phyloP scores from a whole-genome alignment of 2,329 filamentous ascomycete genomes.

The Cordyceps farinosa region DNA sequence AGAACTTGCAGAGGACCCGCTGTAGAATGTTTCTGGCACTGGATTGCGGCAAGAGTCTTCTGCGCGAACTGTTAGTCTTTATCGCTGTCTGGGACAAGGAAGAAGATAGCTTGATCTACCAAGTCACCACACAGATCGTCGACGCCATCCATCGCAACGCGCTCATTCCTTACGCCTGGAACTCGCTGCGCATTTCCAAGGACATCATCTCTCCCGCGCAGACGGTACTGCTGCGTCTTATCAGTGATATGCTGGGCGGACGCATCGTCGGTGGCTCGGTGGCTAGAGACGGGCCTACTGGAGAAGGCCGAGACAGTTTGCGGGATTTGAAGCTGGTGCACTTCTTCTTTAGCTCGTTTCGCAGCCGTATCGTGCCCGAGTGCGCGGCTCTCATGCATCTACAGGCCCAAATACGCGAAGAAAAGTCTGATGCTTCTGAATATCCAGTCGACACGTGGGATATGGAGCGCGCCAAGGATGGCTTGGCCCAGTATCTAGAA shows the following conservation, averaged over 20 bases:
- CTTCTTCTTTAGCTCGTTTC: conserved; percentile 89
- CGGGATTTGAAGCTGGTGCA: conserved; percentile 66
- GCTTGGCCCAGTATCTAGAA: conserved; percentile 88
- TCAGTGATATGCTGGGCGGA: conserved; percentile 80
- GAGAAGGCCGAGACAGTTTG: conserved; percentile 49
- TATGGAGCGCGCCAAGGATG: conserved; percentile 95
- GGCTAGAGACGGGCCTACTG: conserved; percentile 38
- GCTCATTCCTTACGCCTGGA: conserved; percentile 87
- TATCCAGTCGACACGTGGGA: conserved; percentile 96
- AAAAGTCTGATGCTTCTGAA: conserved; percentile 72
- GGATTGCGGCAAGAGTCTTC: conserved; percentile 83
- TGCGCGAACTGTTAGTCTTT: conserved; percentile 89
- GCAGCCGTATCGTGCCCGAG: conserved; percentile 87
- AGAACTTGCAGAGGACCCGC: conserved; percentile 84
- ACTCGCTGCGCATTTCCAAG: conserved; percentile 85
- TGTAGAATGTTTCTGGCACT: conserved; percentile 87
- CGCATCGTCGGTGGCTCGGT: conserved; percentile 40
- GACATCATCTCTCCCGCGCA: conserved; percentile 96
- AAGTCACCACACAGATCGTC: conserved; percentile 94
- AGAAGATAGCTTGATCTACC: conserved; percentile 91
- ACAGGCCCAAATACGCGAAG: conserved; percentile 82
- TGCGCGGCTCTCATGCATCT: conserved; percentile 92
- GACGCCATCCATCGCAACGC: conserved; percentile 88
- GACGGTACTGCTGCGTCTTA: conserved; percentile 83
- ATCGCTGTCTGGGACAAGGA: conserved; percentile 96